A percentile compares a stretch with the other conserved stretches of the same genome.
These are phyloP conservation scores for Russula compacta DNA, from an alignment of 768 basidiomycete genomes.

Conservation along the genomic window DNA sequence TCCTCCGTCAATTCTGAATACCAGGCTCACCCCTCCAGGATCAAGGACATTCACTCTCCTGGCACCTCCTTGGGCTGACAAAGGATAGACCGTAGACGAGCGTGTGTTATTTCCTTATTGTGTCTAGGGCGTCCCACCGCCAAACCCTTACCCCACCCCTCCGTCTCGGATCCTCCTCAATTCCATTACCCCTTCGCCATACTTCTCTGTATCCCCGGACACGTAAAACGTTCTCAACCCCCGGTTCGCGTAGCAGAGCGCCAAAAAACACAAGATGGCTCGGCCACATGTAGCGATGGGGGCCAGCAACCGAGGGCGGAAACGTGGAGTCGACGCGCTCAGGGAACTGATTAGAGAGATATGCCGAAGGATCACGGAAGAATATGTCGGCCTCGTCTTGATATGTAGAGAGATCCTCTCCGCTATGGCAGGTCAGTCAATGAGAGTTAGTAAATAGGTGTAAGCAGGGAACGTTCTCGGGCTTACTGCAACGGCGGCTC, in stretches of 20 bases:
- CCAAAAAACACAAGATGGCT: conserved; percentile 78
- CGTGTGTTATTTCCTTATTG: background rate
- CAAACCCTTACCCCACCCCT: conserved; percentile 68
- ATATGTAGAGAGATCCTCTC: conserved; percentile 48
- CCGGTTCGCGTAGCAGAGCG: conserved; percentile 48
- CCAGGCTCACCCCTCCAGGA: background rate
- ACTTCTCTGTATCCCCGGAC: conserved; percentile 54
- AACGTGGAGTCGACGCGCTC: conserved; percentile 47
- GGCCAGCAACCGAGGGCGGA: conserved; percentile 45
- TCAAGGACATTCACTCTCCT: background rate
- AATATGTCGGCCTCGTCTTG: conserved; percentile 78
- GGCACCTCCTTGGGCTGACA: background rate
- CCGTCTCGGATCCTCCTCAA: conserved; percentile 66
- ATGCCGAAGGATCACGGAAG: conserved; percentile 59
- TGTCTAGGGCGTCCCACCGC: conserved; percentile 22
- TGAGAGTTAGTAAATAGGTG: background rate
- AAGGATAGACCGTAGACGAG: background rate
- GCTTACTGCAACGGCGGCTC: conserved; percentile 79
- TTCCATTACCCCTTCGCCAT: conserved; percentile 54
- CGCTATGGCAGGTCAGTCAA: conserved; percentile 26
- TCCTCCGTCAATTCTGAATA: too few species aligned
- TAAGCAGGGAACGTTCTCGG: conserved; percentile 7
- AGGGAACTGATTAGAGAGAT: conserved; percentile 65
- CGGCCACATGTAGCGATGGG: conserved; percentile 69
- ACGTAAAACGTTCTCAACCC: conserved; percentile 39